phyloP scores from a whole-genome alignment of 768 basidiomycete genomes.

The Boletus vermiculosoides region DNA sequence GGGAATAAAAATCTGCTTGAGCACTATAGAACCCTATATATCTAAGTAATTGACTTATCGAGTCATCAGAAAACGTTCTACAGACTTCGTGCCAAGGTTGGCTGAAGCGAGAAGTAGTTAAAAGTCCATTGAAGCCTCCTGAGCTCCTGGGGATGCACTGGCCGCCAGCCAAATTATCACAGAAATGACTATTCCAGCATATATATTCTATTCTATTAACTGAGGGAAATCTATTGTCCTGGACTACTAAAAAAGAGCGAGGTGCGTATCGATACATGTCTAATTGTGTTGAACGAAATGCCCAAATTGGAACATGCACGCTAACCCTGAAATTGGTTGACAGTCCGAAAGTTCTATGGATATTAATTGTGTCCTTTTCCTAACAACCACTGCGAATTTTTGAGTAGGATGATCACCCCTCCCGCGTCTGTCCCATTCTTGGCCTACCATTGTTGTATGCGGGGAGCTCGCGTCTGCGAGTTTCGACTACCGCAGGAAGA shows the following conservation, averaged over 20 bases:
- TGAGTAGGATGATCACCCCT: background rate
- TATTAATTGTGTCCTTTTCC: no score
- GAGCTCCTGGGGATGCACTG: background rate
- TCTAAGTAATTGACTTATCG: background rate
- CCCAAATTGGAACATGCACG: background rate
- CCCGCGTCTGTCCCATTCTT: background rate
- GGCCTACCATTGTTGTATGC: background rate
- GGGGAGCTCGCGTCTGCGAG: background rate
- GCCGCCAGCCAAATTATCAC: background rate
- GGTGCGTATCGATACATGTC: slow-evolving; percentile 5
- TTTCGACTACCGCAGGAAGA: background rate
- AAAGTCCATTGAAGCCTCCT: background rate
- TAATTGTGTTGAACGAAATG: background rate
- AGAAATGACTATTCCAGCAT: background rate
- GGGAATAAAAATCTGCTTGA: background rate
- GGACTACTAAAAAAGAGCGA: background rate
- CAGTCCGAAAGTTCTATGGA: background rate
- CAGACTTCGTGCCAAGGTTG: background rate
- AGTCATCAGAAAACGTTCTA: background rate
- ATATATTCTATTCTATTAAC: background rate
- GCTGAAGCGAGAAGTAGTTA: background rate
- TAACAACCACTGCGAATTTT: no score
- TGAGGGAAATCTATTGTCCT: background rate
- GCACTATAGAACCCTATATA: background rate
- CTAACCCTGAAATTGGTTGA: background rate